Conservation (phyloP, 1,284 basidiomycete genomes). For the Boletus holoroseus region DNA sequence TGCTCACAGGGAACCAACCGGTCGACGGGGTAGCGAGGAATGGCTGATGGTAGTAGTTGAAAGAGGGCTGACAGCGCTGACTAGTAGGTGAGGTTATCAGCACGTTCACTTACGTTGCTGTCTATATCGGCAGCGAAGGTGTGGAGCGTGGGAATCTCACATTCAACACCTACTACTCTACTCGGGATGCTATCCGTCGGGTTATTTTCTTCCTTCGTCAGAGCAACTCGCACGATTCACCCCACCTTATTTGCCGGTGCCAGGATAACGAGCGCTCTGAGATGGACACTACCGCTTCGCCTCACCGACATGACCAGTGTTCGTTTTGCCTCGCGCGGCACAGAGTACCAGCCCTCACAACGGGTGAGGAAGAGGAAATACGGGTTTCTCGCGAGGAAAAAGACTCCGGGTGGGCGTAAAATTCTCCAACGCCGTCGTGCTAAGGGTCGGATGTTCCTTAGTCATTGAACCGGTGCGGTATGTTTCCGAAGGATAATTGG, state of each 20-base stretch:
- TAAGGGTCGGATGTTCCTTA: conserved; percentile 39
- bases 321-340: conserved; percentile 36
- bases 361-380: conserved; percentile 33
- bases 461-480: conserved; percentile 33
- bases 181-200: conserved; percentile 17
- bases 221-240: conserved; percentile 24
- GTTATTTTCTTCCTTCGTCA: conserved; percentile 24
- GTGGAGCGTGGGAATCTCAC: conserved; percentile 21
- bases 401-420: conserved; percentile 28
- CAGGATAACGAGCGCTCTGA: conserved; percentile 17
- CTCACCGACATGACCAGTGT: conserved; percentile 21
- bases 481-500: neutral
- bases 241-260: conserved; percentile 17
- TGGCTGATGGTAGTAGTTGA: conserved; percentile 1
- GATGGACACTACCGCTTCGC: conserved; percentile 24
- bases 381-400: conserved; percentile 34
- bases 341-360: conserved; percentile 34
- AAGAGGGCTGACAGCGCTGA: neutral
- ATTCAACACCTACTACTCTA: neutral
- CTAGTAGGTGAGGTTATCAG: neutral
- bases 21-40: neutral
- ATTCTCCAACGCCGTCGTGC: conserved; percentile 37
- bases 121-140: neutral
- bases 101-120: neutral
- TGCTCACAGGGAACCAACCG: conserved; percentile 13